Evolutionary conservation across 139 green algal genomes (phyloP).

Genomic region (Tetratostichococcus sp.): DNA sequence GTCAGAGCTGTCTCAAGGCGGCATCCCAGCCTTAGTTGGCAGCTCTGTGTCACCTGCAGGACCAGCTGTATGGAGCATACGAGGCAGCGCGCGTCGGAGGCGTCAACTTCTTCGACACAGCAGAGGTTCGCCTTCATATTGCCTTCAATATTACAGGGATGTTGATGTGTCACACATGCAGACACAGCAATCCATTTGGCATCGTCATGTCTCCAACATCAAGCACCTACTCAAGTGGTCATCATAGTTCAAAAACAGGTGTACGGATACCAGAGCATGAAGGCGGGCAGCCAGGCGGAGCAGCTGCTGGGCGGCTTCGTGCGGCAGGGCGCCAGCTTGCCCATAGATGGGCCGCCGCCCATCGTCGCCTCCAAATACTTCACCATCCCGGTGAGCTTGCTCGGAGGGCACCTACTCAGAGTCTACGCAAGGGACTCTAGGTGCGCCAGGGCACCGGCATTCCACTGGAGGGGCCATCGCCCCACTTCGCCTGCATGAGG

Average conservation of each 20-base stretch:
- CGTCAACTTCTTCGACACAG: conserved; percentile 63
- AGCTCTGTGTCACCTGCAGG: conserved; percentile 20
- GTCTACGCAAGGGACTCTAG: too few species aligned
- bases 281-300: conserved; percentile 30
- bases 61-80: conserved; percentile 31
- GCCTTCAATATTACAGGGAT: too few species aligned
- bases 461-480: too few species aligned
- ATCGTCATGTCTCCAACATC: too few species aligned
- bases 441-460: too few species aligned
- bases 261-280: conserved; percentile 55
- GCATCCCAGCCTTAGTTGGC: too few species aligned
- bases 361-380: conserved; percentile 44
- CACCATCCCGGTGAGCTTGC: conserved; percentile 33
- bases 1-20: too few species aligned
- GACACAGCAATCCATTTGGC: too few species aligned
- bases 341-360: neutral
- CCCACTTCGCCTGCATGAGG: too few species aligned
- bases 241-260: conserved; percentile 3
- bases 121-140: conserved; percentile 47
- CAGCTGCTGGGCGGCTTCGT: conserved; percentile 33
- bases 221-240: neutral
- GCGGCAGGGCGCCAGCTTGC: neutral
- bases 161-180: too few species aligned
- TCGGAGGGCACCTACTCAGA: too few species aligned
- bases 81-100: conserved; percentile 21